Evolutionary conservation across 108 stramenopile species (phyloP).

Genomic region (Fragilaria crotonensis): DNA sequence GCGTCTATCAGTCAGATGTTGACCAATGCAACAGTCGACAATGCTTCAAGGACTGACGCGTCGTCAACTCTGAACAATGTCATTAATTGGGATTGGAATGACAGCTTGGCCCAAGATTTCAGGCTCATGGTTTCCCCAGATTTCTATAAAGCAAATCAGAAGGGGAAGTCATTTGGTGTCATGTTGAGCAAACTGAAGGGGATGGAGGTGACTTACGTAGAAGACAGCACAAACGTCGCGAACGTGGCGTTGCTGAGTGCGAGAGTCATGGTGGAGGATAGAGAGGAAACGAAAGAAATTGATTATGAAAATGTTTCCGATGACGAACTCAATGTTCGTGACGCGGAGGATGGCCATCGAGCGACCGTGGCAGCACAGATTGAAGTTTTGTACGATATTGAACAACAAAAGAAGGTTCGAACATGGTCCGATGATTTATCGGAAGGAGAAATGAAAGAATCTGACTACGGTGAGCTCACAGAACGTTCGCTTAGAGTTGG

Average conservation of each 20-base stretch:
- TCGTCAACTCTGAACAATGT: too few species aligned
- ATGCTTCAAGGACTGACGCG: too few species aligned
- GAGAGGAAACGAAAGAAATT: not conserved
- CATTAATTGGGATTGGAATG: constrained; percentile 1
- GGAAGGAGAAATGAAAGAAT: too few species aligned
- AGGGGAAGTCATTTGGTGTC: not conserved
- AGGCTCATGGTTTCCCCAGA: not conserved
- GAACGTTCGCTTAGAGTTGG: too few species aligned
- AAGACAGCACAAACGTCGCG: not conserved
- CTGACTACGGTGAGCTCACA: too few species aligned
- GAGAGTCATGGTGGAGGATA: constrained; percentile 21
- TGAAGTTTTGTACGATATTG: constrained; percentile 24
- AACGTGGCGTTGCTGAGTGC: constrained; percentile 43
- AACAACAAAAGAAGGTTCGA: too few species aligned
- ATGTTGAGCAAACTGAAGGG: not conserved
- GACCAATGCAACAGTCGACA: too few species aligned
- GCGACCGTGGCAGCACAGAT: constrained; percentile 22
- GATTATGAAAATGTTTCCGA: not conserved
- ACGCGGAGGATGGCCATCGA: constrained; percentile 5
- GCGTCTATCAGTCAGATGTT: too few species aligned
- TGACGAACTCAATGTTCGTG: not conserved
- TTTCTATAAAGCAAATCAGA: not conserved
- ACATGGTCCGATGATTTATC: too few species aligned
- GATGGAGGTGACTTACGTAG: not conserved
- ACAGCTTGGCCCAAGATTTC: not conserved